Conservation (phyloP, 1,284 basidiomycete species). For the Ustanciosporium gigantosporum region DNA sequence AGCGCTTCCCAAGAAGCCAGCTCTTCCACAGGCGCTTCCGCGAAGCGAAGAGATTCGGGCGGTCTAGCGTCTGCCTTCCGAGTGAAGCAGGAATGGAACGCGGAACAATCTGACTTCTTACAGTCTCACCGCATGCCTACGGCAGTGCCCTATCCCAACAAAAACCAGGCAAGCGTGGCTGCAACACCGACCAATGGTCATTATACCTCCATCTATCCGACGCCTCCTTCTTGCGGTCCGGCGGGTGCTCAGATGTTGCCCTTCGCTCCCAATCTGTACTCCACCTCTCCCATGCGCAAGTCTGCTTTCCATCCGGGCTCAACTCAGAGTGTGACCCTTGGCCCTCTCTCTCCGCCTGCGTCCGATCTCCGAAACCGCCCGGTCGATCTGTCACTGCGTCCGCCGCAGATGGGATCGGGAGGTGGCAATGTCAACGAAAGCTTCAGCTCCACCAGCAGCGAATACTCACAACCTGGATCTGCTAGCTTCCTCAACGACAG, state of each 20-base stretch:
- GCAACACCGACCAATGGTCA: neutral
- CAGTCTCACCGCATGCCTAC: neutral
- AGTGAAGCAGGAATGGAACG: neutral
- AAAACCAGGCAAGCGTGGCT: neutral
- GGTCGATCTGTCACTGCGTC: neutral
- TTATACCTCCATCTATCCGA: constrained; percentile 1
- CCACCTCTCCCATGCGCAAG: constrained; percentile 18
- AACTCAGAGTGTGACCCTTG: constrained; percentile 6
- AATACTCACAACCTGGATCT: constrained; percentile 31
- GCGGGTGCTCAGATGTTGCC: constrained; percentile 8
- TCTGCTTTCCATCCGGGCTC: neutral
- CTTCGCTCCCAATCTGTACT: constrained; percentile 6
- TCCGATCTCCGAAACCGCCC: neutral
- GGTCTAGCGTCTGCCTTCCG: neutral
- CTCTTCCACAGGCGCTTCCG: neutral
- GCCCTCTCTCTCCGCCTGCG: constrained; percentile 7
- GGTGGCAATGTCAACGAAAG: constrained; percentile 21
- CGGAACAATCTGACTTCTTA: neutral
- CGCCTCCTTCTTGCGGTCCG: constrained; percentile 3
- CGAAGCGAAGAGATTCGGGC: neutral
- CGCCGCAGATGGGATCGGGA: neutral
- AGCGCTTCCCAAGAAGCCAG: constrained; percentile 1
- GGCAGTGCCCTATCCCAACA: neutral
- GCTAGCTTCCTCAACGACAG: constrained; percentile 39
- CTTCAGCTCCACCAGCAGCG: constrained; percentile 33